Percentiles rank a stretch among this genome's conserved stretches.
Evolutionary conservation across 306 rosid species (phyloP).

Genomic region (Hippophae tibetana): DNA sequence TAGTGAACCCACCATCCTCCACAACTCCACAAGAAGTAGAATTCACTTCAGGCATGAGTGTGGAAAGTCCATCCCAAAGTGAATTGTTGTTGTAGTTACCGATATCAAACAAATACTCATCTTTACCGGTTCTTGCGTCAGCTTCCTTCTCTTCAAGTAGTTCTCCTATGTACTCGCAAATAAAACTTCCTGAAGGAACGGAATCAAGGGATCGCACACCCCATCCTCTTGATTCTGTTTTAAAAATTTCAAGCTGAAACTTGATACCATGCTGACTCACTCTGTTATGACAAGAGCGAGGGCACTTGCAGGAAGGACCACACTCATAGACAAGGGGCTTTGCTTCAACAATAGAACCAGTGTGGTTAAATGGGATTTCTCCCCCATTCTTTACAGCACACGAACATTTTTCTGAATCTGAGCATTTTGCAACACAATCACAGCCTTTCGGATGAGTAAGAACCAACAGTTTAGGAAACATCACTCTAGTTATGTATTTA

Average conservation of each 20-base stretch:
- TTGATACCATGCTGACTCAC: constrained; percentile 72
- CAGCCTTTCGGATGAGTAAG: constrained; percentile 52
- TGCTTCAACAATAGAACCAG: constrained; percentile 75
- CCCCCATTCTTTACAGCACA: constrained; percentile 78
- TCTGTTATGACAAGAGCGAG: constrained; percentile 68
- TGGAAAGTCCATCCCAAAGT: constrained; percentile 68
- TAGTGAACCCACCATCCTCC: constrained; percentile 61
- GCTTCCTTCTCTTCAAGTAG: constrained; percentile 85
- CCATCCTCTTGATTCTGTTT: constrained; percentile 80
- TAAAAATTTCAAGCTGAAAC: constrained; percentile 77
- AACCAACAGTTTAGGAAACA: constrained; percentile 60
- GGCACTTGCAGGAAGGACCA: constrained; percentile 71
- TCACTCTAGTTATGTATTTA: constrained; percentile 57
- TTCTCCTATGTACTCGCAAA: constrained; percentile 88
- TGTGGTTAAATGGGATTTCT: constrained; percentile 69
- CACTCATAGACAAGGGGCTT: constrained; percentile 89
- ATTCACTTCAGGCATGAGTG: constrained; percentile 46
- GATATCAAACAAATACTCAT: constrained; percentile 84
- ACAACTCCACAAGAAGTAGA: constrained; percentile 36
- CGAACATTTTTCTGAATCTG: constrained; percentile 54
- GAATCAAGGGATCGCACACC: constrained; percentile 90
- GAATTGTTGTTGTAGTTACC: constrained; percentile 47
- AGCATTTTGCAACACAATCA: constrained; percentile 59
- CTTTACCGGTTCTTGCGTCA: constrained; percentile 69
- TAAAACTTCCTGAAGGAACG: constrained; percentile 83